Conservation (phyloP, 2,329 filamentous ascomycete genomes). For the Pseudogymnoascus sp. region DNA sequence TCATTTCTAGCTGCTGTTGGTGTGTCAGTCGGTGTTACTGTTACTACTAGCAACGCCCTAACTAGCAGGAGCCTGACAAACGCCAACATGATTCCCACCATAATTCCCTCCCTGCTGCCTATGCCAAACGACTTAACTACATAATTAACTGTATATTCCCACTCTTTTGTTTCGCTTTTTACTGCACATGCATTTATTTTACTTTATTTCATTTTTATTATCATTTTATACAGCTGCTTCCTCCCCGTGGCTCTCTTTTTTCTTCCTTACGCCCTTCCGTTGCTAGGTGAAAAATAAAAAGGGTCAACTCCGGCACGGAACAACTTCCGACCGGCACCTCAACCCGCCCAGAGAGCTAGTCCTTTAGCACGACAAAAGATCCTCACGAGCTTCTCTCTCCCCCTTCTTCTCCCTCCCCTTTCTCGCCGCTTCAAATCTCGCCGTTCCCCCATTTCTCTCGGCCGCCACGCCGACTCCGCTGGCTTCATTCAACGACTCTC, state of each 20-base stretch:
- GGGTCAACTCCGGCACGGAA: neutral
- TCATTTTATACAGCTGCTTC: neutral
- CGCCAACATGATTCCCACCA: no score
- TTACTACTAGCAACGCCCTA: conserved; percentile 1
- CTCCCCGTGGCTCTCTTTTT: neutral
- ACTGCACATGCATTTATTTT: neutral
- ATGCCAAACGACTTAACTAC: neutral
- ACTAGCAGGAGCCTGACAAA: neutral
- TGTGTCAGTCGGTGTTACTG: neutral
- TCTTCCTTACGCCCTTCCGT: neutral
- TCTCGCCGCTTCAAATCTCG: neutral
- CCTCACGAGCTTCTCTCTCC: neutral
- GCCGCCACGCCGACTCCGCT: neutral
- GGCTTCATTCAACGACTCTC: neutral
- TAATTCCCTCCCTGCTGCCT: neutral
- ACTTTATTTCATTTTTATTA: neutral
- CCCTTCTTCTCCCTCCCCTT: conserved; percentile 1
- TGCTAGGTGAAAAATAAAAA: neutral
- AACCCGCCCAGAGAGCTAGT: neutral
- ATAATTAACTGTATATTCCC: neutral
- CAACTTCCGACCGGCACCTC: neutral
- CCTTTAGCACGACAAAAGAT: neutral
- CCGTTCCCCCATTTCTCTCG: neutral
- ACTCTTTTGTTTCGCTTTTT: neutral
- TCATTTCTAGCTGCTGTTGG: neutral